These are phyloP conservation scores for Paecilomyces formosus DNA, from an alignment of 2,329 filamentous ascomycete species.

Conservation along the genomic window DNA sequence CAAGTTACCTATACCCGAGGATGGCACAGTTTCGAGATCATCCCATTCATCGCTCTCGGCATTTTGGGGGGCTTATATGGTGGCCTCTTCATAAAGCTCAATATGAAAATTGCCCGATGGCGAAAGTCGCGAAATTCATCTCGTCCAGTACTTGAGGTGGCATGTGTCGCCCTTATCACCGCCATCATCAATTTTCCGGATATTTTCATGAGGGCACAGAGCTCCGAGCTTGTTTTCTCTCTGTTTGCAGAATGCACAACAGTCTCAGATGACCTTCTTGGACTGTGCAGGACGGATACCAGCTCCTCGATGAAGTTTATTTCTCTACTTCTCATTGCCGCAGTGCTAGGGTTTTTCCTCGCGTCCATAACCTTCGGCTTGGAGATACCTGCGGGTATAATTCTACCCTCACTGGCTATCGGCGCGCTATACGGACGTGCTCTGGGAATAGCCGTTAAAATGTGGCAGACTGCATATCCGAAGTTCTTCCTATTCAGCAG, in stretches of 20 bases:
- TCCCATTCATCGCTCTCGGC: slow-evolving; percentile 80
- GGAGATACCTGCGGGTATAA: slow-evolving; percentile 89
- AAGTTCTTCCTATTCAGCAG: slow-evolving; percentile 67
- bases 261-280: slow-evolving; percentile 76
- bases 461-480: slow-evolving; percentile 74
- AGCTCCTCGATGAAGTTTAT: slow-evolving; percentile 79
- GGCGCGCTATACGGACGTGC: slow-evolving; percentile 85
- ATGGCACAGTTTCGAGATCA: slow-evolving; percentile 91
- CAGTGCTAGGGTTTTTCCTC: slow-evolving; percentile 75
- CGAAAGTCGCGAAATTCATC: slow-evolving; percentile 64
- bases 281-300: slow-evolving; percentile 80
- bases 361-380: slow-evolving; percentile 86
- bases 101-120: slow-evolving; percentile 79
- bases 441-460: slow-evolving; percentile 80
- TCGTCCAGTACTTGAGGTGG: slow-evolving; percentile 70
- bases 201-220: slow-evolving; percentile 89
- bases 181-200: slow-evolving; percentile 92
- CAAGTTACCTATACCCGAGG: slow-evolving; percentile 87
- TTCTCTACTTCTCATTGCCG: slow-evolving; percentile 72
- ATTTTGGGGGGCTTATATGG: slow-evolving; percentile 90
- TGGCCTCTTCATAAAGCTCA: slow-evolving; percentile 87
- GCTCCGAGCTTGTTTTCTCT: slow-evolving; percentile 82
- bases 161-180: slow-evolving; percentile 70
- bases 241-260: slow-evolving; percentile 87
- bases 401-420: slow-evolving; percentile 92